Base-by-base conservation (phyloP, 2,329 filamentous ascomycete genomes). In the Beauveria caledonica region DNA sequence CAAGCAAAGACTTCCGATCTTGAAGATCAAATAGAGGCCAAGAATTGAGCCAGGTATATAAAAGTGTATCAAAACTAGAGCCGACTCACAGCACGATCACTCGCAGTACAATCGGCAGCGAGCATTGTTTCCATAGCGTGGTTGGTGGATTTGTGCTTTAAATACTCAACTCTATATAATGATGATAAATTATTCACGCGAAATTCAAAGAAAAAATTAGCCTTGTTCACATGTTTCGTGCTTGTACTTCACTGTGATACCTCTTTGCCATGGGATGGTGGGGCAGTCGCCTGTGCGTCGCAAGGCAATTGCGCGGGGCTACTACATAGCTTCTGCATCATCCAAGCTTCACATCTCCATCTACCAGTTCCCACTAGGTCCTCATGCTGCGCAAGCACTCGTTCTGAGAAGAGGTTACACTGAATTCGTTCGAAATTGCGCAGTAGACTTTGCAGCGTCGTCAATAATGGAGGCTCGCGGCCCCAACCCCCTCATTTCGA, bases 401-500 rank as follows among this genome's bases (percentile, higher is more conserved):
- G 3, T 5, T 44, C 11, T 10, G 17, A 54, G 8, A 33, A 42
- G 15, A 44, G 13, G 29, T 15, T 11, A 13, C 19, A 19, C 10
- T 11, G 17, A 5, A 17, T 21, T 5, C 8, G 3, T 21, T 40
- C 8, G 2, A 29, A 29, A 29, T 9, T 17, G 44, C 27, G 6
- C 21, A 42, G 8, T 6, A 21, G 21, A 17, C 21, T 15, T 46
- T 23, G n/a, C 7, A n/a, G n/a, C 36, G 10, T 9, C 44, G 23
- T n/a, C 48, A 25, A 45, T 11, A 29, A 86, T 86, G 81, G 77
- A 78, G 61, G 73, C 77, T 63, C 64, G 72, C 62, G 64, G 62
- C 62, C 58, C 64, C 65, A 86, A 86, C 66, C 77, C 85, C 58
- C 79, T 90, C 63, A 71, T 91, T 51, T 89, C 87, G 6, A 80